Evolutionary conservation across 495 filamentous ascomycete species (phyloP).

Genomic region (Penicillium nucicola): DNA sequence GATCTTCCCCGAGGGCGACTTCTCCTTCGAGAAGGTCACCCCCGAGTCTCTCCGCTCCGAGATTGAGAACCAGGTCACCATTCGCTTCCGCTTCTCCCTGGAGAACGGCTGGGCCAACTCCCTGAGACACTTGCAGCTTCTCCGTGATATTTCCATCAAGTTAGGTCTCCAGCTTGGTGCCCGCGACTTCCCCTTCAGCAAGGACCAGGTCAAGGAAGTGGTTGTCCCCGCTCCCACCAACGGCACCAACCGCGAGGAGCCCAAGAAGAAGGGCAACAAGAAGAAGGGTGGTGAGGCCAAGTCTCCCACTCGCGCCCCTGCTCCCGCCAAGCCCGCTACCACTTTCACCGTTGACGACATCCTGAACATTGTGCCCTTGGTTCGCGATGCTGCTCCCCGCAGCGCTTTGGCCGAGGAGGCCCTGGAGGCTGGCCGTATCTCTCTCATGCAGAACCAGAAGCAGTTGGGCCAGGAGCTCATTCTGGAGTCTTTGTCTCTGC

Average conservation of each 20-base stretch:
- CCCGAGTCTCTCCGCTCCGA: slow-evolving; percentile 66
- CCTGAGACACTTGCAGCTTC: slow-evolving; percentile 73
- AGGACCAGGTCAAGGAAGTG: slow-evolving; percentile 36
- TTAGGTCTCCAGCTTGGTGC: slow-evolving; percentile 84
- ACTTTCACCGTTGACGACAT: slow-evolving; percentile 82
- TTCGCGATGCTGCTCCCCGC: slow-evolving; percentile 88
- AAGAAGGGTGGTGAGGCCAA: slow-evolving; percentile 53
- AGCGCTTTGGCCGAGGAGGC: slow-evolving; percentile 93
- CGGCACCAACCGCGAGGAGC: slow-evolving; percentile 38
- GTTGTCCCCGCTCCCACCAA: slow-evolving; percentile 42
- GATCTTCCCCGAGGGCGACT: slow-evolving; percentile 80
- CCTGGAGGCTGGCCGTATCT: slow-evolving; percentile 90
- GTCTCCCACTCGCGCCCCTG: slow-evolving; percentile 47
- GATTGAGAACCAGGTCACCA: slow-evolving; percentile 66
- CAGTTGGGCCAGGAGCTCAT: slow-evolving; percentile 95
- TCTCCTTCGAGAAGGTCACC: slow-evolving; percentile 73
- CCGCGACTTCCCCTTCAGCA: slow-evolving; percentile 75
- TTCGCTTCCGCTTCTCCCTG: slow-evolving; percentile 75
- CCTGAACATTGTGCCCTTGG: slow-evolving; percentile 83
- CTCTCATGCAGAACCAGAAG: slow-evolving; percentile 89
- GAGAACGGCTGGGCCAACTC: slow-evolving; percentile 60
- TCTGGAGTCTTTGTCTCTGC: slow-evolving; percentile 88
- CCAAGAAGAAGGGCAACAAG: slow-evolving; percentile 82
- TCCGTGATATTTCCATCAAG: slow-evolving; percentile 87
- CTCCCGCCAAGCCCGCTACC: slow-evolving; percentile 36